Evolutionary conservation across 2,329 filamentous ascomycete species (phyloP).

Genomic region (Hansfordia pulvinata): DNA sequence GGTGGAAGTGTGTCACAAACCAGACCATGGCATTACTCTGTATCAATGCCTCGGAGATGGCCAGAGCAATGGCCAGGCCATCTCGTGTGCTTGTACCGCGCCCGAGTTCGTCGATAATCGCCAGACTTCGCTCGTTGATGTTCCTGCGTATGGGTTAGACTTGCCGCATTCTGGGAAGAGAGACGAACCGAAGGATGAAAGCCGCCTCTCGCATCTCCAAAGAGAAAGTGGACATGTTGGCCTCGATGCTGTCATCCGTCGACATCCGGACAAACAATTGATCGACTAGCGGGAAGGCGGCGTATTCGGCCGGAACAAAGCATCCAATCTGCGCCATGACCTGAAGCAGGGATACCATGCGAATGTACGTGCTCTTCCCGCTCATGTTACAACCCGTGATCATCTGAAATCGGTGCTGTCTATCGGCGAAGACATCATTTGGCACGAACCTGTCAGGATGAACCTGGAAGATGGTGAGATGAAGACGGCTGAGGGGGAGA

Average conservation of each 20-base stretch:
- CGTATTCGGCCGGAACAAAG: constrained; percentile 79
- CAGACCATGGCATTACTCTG: constrained; percentile 69
- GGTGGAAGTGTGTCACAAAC: constrained; percentile 88
- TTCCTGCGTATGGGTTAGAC: constrained; percentile 34
- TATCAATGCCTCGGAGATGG: constrained; percentile 78
- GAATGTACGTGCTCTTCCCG: constrained; percentile 91
- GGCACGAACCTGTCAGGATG: constrained; percentile 61
- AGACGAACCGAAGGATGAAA: constrained; percentile 57
- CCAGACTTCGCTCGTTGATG: constrained; percentile 61
- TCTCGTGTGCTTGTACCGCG: constrained; percentile 82
- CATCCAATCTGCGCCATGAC: constrained; percentile 92
- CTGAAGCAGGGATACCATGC: constrained; percentile 67
- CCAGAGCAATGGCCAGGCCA: constrained; percentile 77
- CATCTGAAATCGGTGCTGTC: constrained; percentile 75
- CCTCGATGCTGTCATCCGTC: constrained; percentile 76
- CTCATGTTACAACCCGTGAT: constrained; percentile 98
- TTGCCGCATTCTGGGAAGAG: background rate
- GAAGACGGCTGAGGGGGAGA: background rate
- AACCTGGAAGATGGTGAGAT: constrained; percentile 23
- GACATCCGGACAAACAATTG: constrained; percentile 82
- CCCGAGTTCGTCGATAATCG: constrained; percentile 84
- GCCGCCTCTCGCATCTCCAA: constrained; percentile 94
- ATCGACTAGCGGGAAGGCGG: constrained; percentile 64
- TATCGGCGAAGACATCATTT: constrained; percentile 78
- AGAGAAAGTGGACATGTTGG: constrained; percentile 86